Evolutionary conservation across 768 basidiomycete species (phyloP), one percentile per base, ranked within the genome.

Genomic region (Candolleomyces eurysporus): DNA sequence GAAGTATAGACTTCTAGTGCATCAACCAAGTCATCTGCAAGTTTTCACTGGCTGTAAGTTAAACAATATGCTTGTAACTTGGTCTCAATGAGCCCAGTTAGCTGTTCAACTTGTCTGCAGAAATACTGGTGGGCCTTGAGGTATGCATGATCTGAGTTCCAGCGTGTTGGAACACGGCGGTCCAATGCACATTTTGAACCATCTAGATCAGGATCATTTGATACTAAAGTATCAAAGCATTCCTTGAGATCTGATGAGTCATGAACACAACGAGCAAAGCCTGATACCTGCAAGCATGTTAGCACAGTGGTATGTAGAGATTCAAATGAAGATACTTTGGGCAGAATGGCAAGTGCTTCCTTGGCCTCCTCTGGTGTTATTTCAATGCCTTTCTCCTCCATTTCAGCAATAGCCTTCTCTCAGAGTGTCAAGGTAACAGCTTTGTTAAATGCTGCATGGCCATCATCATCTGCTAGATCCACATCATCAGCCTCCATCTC

Each of bases 71-170:
- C 62, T 9, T 30, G 9, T 3, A 72, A 59, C 17, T 59, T 55
- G 50, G 60, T 56, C 17, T 46, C 39, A 1, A 58, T 26, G 30
- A 26, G 40, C 10, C 46, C 57, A 17, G 65, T 69, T 30, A 72
- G 62, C 43, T 61, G 49, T 48, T 65, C 50, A 43, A 72, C 64
- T 7, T 60, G 43, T 16, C 13, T 56, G 50, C 66, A 54, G 40
- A 73, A 70, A 39, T 64, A 51, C 10, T 65, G 17, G 60, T 73
- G 69, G 11, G 66, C 61, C 9, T 46, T 53, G 1, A 73, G 62
- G 55, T 68, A 72, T 0, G 31, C 63, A 26, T 65, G 57, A 39
- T 73, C 69, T 14, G 69, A 65, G 59, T 69, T 69, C 71, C 73
- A n/a, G n/a, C 67, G 58, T 14, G 72, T 72, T 30, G 71, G 62